Evolutionary conservation across 2,329 filamentous ascomycete species (phyloP), one percentile per base, ranked within the genome.

Genomic region (Chaetothyriales sp.): DNA sequence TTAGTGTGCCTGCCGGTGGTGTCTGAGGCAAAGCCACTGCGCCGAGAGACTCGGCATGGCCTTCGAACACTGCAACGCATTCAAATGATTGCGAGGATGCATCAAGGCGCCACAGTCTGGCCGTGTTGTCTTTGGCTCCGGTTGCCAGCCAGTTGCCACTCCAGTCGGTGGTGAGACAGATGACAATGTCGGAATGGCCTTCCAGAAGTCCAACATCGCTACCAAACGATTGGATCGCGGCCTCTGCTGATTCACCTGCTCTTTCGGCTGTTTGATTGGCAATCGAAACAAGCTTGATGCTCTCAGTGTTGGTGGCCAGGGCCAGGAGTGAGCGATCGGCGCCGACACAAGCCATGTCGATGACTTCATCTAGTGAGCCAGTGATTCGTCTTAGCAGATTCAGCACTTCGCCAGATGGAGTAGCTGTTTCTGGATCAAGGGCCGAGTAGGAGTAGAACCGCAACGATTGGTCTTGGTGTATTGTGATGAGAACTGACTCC

Each of bases 141-240:
- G 92, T 96, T 10, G 84, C 90, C 42, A 98, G 78, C 92, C 92
- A 98, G 65, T 92, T 82, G 0, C 93, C 93, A 8, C 92, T 96
- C 87, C 88, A 95, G 68, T 98, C 92, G 2, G 87, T 81, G 64
- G 95, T 89, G 43, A 98, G 73, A 52, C 88, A 89, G 59, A 98
- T 94, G 53, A 98, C 85, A 48, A 98, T 95, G 59, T 98, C 92
- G 47, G 89, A 82, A 60, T 98, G 92, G 1, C 92, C 92, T 62
- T 86, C 86, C 1, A 98, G 74, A 20, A 92, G 72, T 1, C 82
- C 86, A 42, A 95, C 76, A 62, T 98, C 92, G 53, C 89, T 86
- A 12, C 92, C 92, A 65, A 96, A 95, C 15, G 25, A 43, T 5
- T 60, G 52, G 18, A 48, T 49, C 12, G 59, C 53, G 15, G 57